Conservation (phyloP, 2,329 filamentous ascomycete species). For the Hirsutella rhossiliensis region DNA sequence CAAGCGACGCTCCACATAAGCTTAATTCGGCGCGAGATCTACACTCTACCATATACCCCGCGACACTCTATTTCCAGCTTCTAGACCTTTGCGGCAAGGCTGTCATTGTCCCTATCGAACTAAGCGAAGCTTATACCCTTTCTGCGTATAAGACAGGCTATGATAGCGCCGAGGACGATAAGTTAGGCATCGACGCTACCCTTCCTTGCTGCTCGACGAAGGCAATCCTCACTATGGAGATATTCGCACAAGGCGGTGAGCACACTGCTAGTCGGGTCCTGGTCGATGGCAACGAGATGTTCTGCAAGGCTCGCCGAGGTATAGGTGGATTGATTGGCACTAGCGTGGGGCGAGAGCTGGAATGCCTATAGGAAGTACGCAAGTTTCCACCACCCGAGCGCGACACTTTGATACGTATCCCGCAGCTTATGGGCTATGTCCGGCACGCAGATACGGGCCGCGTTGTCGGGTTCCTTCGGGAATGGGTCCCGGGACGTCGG, state of each 20-base stretch:
- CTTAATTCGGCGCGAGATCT: conserved; percentile 2
- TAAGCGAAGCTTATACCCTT: conserved; percentile 5
- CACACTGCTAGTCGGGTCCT: conserved; percentile 4
- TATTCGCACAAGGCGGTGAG: conserved; percentile 3
- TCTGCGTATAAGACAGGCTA: conserved; percentile 1
- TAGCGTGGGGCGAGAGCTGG: conserved; percentile 8
- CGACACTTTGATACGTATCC: conserved; percentile 4
- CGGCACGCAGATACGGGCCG: conserved; percentile 2
- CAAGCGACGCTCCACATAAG: neutral
- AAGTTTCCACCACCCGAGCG: neutral
- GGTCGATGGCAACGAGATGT: conserved; percentile 9
- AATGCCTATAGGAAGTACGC: conserved; percentile 6
- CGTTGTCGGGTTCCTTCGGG: conserved; percentile 7
- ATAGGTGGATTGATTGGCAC: conserved; percentile 5
- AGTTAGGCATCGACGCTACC: conserved; percentile 3
- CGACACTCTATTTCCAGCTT: conserved; percentile 6
- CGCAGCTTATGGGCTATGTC: conserved; percentile 8
- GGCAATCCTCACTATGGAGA: conserved; percentile 5
- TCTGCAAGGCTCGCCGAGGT: conserved; percentile 9
- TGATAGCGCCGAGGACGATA: conserved; percentile 4
- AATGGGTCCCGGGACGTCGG: conserved; percentile 8
- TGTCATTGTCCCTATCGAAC: conserved; percentile 6
- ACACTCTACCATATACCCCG: conserved; percentile 6
- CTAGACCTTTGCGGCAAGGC: conserved; percentile 2
- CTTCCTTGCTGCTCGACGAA: conserved; percentile 6